Evolutionary conservation across 495 filamentous ascomycete species (phyloP), one percentile per base, ranked within the genome.

Genomic region (Lasiosphaeria hispida): DNA sequence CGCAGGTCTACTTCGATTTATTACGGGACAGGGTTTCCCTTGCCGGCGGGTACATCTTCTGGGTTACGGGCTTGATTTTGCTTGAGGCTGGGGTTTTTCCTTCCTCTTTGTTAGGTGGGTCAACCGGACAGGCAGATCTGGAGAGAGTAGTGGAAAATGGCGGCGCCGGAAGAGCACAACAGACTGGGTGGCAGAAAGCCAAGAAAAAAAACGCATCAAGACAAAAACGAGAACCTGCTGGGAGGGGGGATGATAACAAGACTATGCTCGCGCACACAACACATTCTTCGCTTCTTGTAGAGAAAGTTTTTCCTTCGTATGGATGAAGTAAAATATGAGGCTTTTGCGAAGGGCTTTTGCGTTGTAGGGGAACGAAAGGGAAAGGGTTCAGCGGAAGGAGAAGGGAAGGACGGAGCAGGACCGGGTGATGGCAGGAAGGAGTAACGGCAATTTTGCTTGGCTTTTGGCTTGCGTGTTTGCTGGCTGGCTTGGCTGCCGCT

Each of bases 221-320:
- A 41, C 11, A 41, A 41, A 15, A 41, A 41, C 14, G 17, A 19
- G 14, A 23, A 10, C 43, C 6, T 47, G 43, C 23, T 30, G 15
- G 15, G 43, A 33, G 19, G 17, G 37, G 40, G 43, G 43, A 35
- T 39, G 23, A 19, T 34, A 37, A 52, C 38, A 52, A 52, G 49
- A 52, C 49, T 38, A 52, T 40, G 49, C 49, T 52, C 49, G 35
- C 49, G 49, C 49, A 52, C 49, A 19, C 49, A 52, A 11, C 35
- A 19, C 38, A 52, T 52, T 52, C 19, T 52, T 52, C 49, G 18
- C 40, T 52, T 52, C 49, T 40, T 52, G 49, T 52, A 52, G 49
- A 52, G 34, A 41, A 41, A 14, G 7, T 52, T 52, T 35, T 40
- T 38, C 40, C 13, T 17, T 47, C 14, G 43, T 47, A 10, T 47